Evolutionary conservation across 2,329 filamentous ascomycete species (phyloP).

Genomic region (Sodiomyces alkalinus): DNA sequence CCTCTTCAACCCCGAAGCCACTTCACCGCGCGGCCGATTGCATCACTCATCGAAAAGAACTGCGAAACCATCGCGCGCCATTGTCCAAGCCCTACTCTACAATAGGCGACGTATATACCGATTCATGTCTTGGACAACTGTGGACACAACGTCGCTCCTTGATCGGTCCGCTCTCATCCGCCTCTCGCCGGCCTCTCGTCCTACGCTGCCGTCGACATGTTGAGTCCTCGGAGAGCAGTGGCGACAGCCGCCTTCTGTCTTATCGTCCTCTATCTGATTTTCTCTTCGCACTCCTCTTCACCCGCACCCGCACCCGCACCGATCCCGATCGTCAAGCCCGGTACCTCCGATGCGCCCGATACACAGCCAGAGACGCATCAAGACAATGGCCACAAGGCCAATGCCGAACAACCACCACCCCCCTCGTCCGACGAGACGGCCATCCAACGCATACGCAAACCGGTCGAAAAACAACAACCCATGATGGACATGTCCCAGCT

Average conservation of each 20-base stretch:
- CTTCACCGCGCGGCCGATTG: too few relatives aligned
- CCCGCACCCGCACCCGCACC: slow-evolving; percentile 1
- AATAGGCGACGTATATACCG: too few relatives aligned
- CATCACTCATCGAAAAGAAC: too few relatives aligned
- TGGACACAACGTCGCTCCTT: too few relatives aligned
- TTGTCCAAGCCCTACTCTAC: too few relatives aligned
- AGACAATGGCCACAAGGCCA: slow-evolving; percentile 4
- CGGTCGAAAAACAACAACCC: slow-evolving; percentile 40
- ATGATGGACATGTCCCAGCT: slow-evolving; percentile 57
- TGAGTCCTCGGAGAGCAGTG: slow-evolving; percentile 64
- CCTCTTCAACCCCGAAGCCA: too few relatives aligned
- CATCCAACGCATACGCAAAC: too few relatives aligned
- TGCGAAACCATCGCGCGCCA: too few relatives aligned
- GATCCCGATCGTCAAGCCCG: neutral
- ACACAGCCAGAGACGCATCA: neutral
- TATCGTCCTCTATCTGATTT: slow-evolving; percentile 54
- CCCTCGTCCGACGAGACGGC: slow-evolving; percentile 3
- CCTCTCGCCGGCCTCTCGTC: too few relatives aligned
- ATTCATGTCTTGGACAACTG: too few relatives aligned
- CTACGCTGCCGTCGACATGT: slow-evolving; percentile 38
- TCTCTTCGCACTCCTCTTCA: slow-evolving; percentile 41
- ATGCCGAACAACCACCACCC: slow-evolving; percentile 4
- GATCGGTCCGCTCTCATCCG: too few relatives aligned
- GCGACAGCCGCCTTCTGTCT: slow-evolving; percentile 55
- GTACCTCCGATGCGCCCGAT: neutral